Percentiles rank a stretch among this genome's conserved stretches.
phyloP scores from a whole-genome alignment of 2,329 filamentous ascomycete genomes.

The Chaetomium strumarium region DNA sequence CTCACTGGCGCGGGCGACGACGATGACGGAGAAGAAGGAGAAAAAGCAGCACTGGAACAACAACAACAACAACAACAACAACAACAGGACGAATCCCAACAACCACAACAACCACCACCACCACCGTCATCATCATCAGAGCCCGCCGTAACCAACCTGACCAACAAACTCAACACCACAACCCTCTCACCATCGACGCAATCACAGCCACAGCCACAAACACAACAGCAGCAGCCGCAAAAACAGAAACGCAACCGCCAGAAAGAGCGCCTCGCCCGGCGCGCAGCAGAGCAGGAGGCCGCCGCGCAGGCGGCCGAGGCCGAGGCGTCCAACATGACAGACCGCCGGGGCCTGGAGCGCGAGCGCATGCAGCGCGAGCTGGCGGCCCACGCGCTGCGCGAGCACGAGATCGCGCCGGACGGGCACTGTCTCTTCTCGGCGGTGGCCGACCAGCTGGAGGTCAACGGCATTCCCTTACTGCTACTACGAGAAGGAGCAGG shows the following conservation, averaged over 20 bases:
- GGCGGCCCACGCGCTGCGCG: conserved; percentile 54
- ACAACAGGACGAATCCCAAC: neutral
- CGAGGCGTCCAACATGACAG: conserved; percentile 69
- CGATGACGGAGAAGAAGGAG: conserved; percentile 13
- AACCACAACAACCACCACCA: neutral
- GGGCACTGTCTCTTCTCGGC: conserved; percentile 94
- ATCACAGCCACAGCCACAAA: conserved; percentile 15
- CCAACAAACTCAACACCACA: conserved; percentile 12
- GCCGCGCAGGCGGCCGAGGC: conserved; percentile 60
- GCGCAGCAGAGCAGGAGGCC: conserved; percentile 77
- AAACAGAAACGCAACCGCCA: conserved; percentile 72
- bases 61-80: neutral
- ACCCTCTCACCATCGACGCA: conserved; percentile 20
- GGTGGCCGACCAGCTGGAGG: conserved; percentile 73
- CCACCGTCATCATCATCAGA: neutral
- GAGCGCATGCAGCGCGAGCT: conserved; percentile 65
- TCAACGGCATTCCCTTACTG: conserved; percentile 41
- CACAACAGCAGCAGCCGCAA: conserved; percentile 11
- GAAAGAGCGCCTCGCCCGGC: conserved; percentile 83
- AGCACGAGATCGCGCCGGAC: conserved; percentile 79
- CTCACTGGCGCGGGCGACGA: conserved; percentile 29
- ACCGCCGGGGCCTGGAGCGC: conserved; percentile 65
- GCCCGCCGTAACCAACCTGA: conserved; percentile 3
- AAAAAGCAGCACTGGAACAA: neutral
- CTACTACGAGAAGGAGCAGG: conserved; percentile 12